phyloP scores from a whole-genome alignment of 2,329 filamentous ascomycete genomes.

The Neonectria coccinea region DNA sequence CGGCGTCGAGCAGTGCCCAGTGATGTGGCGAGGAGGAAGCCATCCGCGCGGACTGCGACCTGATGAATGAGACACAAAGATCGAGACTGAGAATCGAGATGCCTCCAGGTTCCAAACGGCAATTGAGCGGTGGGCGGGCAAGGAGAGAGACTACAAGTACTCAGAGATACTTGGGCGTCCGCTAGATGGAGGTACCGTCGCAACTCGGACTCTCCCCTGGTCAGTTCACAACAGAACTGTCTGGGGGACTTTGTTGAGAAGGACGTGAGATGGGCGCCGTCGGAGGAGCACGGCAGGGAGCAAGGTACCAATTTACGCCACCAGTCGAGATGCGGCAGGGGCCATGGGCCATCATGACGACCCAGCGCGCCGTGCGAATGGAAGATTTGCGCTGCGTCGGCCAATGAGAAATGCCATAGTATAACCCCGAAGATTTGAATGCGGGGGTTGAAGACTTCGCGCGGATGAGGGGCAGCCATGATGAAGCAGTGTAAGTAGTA shows the following conservation, averaged over 20 bases:
- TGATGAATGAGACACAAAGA: not conserved
- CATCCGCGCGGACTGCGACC: not conserved
- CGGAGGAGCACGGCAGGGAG: conserved; percentile 20
- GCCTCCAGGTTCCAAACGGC: not conserved
- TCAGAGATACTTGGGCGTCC: conserved; percentile 26
- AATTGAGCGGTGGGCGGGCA: conserved; percentile 7
- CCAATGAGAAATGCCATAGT: conserved; percentile 32
- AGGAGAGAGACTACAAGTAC: conserved; percentile 5
- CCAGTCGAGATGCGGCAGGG: conserved; percentile 18
- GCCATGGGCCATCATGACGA: conserved; percentile 19
- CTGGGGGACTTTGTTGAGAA: conserved; percentile 39
- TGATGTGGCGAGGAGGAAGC: not conserved
- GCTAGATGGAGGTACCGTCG: conserved; percentile 21
- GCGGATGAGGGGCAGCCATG: conserved; percentile 36
- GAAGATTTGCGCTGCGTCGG: not conserved
- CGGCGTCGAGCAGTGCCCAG: not conserved
- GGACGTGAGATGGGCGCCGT: conserved; percentile 14
- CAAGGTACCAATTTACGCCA: conserved; percentile 12
- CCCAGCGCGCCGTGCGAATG: not conserved
- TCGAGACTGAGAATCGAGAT: not conserved
- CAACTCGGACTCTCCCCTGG: conserved; percentile 7
- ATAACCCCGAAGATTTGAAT: conserved; percentile 41
- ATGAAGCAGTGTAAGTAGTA: conserved; percentile 13
- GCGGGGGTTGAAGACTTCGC: conserved; percentile 34
- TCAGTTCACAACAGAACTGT: conserved; percentile 1